These are phyloP conservation scores for Bromus sterilis DNA, from an alignment of 176 grass and related monocot species.

Conservation along the genomic window DNA sequence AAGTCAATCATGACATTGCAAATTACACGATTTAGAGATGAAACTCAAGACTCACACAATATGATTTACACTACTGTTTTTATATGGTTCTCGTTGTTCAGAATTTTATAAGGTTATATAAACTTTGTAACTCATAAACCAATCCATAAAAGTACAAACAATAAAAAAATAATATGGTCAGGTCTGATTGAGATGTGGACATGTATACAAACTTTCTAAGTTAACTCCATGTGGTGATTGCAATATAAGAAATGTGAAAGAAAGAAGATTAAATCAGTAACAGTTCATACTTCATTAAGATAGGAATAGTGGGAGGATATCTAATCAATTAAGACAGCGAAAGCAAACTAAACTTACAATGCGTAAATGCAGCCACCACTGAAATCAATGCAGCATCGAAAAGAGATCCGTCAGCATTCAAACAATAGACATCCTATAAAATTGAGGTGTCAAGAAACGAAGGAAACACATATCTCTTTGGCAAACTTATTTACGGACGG, in stretches of 20 bases:
- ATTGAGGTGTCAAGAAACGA: slow-evolving; percentile 2
- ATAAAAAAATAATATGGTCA: not conserved
- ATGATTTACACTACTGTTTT: not conserved
- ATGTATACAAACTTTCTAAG: not conserved
- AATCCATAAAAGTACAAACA: not conserved
- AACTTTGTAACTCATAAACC: not conserved
- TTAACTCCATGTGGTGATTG: not conserved
- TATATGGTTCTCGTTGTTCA: not conserved
- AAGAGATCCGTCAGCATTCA: slow-evolving; percentile 87
- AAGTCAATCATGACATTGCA: not conserved
- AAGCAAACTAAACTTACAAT: slow-evolving; percentile 40
- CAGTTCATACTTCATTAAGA: not conserved
- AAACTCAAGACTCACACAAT: not conserved
- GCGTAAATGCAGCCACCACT: slow-evolving; percentile 73
- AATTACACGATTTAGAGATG: not conserved
- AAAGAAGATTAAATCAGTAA: not conserved
- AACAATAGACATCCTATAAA: slow-evolving; percentile 88
- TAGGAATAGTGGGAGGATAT: not conserved
- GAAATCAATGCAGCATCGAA: slow-evolving; percentile 86
- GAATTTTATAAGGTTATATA: not conserved
- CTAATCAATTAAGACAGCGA: not conserved
- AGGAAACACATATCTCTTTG: slow-evolving; percentile 1
- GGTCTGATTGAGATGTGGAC: not conserved
- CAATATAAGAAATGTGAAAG: not conserved
- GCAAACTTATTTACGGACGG: not conserved